These are phyloP conservation scores for Tubosaeta brunneosetosa DNA, from an alignment of 768 basidiomycete genomes.

Conservation along the genomic window DNA sequence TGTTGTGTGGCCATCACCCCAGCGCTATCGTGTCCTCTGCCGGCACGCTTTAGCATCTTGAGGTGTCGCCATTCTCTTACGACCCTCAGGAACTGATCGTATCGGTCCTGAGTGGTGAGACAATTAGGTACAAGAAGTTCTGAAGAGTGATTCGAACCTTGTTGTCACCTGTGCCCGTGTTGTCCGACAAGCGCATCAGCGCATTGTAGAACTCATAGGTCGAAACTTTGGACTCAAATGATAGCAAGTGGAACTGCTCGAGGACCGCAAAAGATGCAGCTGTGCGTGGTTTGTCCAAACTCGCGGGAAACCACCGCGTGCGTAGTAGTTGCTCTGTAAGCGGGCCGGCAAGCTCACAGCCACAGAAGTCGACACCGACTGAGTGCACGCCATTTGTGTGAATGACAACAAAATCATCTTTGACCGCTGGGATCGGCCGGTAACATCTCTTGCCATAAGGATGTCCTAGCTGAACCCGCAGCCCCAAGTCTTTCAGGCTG, in stretches of 20 bases:
- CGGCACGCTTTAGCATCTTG: neutral
- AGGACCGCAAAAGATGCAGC: neutral
- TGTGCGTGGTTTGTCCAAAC: neutral
- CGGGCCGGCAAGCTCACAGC: neutral
- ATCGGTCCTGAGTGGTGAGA: neutral
- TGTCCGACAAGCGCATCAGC: neutral
- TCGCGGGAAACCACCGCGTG: neutral
- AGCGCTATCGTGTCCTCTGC: neutral
- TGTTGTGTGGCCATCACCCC: neutral
- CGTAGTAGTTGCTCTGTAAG: neutral
- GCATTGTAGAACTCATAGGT: neutral
- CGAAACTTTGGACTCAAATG: neutral
- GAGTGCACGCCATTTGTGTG: neutral
- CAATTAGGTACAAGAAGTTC: too few relatives aligned
- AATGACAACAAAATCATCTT: neutral
- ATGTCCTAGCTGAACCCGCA: neutral
- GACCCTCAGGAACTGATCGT: neutral
- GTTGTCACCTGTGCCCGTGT: neutral
- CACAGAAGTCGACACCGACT: neutral
- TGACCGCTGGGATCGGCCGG: neutral
- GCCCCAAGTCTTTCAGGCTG: neutral
- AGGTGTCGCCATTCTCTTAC: neutral
- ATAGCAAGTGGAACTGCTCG: neutral
- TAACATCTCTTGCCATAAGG: neutral
- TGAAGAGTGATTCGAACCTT: too few relatives aligned